A percentile compares a stretch with the other conserved stretches of the same genome.
Evolutionary conservation across 257 asterid genomes (phyloP).

Genomic region (Solanum dulcamara): DNA sequence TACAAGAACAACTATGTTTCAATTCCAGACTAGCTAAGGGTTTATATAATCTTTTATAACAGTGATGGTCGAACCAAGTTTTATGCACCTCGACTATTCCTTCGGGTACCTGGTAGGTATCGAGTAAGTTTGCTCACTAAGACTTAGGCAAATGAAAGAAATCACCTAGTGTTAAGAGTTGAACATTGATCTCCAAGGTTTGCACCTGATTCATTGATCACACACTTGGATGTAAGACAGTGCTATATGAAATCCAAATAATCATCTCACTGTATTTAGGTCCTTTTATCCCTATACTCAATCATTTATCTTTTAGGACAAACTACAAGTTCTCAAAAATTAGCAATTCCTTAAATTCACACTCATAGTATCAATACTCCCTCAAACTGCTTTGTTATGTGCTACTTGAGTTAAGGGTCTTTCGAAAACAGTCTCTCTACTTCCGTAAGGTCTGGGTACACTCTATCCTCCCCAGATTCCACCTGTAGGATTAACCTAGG

Average conservation of each 20-base stretch:
- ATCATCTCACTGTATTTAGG: neutral
- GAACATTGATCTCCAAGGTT: neutral
- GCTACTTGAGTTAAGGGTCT: neutral
- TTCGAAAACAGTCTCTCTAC: neutral
- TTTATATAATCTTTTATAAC: no score
- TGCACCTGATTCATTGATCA: no score
- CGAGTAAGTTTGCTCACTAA: neutral
- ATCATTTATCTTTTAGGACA: neutral
- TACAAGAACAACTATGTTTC: neutral
- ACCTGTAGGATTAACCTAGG: no score
- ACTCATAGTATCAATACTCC: neutral
- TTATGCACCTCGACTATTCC: neutral
- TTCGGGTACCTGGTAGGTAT: neutral
- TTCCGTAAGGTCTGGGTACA: neutral
- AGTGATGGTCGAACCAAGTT: no score
- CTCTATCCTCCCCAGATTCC: no score
- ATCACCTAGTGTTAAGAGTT: neutral
- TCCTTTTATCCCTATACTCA: neutral
- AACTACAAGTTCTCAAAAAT: neutral
- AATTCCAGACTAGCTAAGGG: neutral
- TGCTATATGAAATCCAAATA: neutral
- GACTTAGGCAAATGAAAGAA: neutral
- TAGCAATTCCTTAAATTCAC: neutral
- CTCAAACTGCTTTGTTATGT: neutral
- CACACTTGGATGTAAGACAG: neutral